Conservation (phyloP, 768 basidiomycete genomes). For the Gloeostereum incarnatum region DNA sequence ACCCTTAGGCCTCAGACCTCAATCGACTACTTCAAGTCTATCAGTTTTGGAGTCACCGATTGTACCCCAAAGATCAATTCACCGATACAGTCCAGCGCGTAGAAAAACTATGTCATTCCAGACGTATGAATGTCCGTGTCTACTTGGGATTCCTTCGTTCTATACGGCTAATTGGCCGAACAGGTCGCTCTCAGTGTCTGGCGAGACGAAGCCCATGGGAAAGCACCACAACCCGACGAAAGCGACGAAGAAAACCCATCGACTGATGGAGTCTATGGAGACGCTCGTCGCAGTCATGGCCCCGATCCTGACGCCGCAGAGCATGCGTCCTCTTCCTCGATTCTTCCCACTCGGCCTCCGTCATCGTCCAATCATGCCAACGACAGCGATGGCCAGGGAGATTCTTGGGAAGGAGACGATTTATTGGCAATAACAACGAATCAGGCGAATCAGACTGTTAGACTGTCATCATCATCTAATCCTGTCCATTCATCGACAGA, state of each 20-base stretch:
- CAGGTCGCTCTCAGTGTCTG: slow-evolving; percentile 70
- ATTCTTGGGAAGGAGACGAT: slow-evolving; percentile 1
- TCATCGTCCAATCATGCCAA: slow-evolving; percentile 36
- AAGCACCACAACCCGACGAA: slow-evolving; percentile 13
- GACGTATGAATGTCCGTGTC: slow-evolving; percentile 69
- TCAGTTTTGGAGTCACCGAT: slow-evolving; percentile 89
- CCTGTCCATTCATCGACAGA: too few species aligned
- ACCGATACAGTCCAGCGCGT: slow-evolving; percentile 77
- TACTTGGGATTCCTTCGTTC: not conserved
- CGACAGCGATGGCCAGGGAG: slow-evolving; percentile 10
- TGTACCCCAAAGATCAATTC: slow-evolving; percentile 88
- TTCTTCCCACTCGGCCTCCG: slow-evolving; percentile 23
- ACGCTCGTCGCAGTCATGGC: slow-evolving; percentile 6
- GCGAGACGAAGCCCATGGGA: slow-evolving; percentile 55
- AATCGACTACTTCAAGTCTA: slow-evolving; percentile 74
- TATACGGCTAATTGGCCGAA: slow-evolving; percentile 5
- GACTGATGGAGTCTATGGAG: slow-evolving; percentile 15
- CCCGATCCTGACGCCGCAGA: slow-evolving; percentile 18
- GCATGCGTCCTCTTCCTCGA: slow-evolving; percentile 24
- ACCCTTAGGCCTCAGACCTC: slow-evolving; percentile 64
- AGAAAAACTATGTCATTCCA: slow-evolving; percentile 83
- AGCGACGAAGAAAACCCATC: slow-evolving; percentile 13
- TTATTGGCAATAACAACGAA: not conserved
- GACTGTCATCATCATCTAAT: too few species aligned
- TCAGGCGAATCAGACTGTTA: not conserved